Percentiles rank a stretch among this genome's conserved stretches.
phyloP scores from a whole-genome alignment of 2,329 filamentous ascomycete species.

The Microcyclospora tardicrescens region DNA sequence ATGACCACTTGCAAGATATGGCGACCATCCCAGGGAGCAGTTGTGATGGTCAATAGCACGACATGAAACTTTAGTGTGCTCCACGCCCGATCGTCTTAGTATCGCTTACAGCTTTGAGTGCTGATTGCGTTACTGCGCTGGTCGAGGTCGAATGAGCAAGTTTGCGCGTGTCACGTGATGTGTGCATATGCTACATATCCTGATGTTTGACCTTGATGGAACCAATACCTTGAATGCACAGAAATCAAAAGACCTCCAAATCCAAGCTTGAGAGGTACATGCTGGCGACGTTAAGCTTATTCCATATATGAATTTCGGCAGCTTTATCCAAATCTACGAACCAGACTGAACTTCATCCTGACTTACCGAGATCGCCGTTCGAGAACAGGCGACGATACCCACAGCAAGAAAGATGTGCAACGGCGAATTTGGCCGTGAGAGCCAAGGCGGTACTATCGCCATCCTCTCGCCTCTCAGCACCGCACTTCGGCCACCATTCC shows the following conservation, averaged over 20 bases:
- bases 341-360: background rate
- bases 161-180: no score
- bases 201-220: background rate
- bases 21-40: no score
- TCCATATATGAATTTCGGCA: background rate
- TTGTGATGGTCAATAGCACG: no score
- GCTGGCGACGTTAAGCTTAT: no score
- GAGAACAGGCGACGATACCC: background rate
- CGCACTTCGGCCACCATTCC: conserved; percentile 1
- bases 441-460: conserved; percentile 12
- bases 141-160: no score
- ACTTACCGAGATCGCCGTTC: background rate
- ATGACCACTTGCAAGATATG: no score
- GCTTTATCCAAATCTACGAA: background rate
- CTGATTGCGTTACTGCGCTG: no score
- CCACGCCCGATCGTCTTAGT: no score
- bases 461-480: conserved; percentile 5
- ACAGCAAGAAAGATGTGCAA: conserved; percentile 8
- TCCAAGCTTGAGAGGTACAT: background rate
- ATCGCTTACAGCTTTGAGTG: no score
- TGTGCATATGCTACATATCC: background rate
- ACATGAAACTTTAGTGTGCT: no score
- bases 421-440: conserved; percentile 6
- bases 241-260: background rate
- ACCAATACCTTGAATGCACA: background rate